Evolutionary conservation across 352 stramenopile species (phyloP).

Genomic region (Phytophthora fragariaefolia): DNA sequence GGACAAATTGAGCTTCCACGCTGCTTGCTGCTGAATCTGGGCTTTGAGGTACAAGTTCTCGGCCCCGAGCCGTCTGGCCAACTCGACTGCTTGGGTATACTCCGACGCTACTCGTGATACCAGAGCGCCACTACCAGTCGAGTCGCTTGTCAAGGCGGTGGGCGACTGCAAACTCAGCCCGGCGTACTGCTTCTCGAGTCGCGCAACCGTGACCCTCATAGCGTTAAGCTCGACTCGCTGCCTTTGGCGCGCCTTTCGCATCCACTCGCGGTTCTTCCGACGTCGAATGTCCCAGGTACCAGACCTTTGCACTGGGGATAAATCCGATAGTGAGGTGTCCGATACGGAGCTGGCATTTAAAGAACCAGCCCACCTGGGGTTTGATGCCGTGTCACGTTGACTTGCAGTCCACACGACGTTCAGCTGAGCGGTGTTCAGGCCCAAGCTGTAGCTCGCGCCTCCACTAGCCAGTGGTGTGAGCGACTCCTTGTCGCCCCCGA

Average conservation of each 20-base stretch:
- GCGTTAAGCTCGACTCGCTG: constrained; percentile 39
- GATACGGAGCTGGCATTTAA: too few species aligned
- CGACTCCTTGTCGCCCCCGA: too few species aligned
- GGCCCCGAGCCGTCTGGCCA: constrained; percentile 37
- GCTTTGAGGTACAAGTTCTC: constrained; percentile 53
- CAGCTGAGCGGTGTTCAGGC: too few species aligned
- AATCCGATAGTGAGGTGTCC: too few species aligned
- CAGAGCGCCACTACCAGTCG: neutral
- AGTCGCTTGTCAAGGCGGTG: neutral
- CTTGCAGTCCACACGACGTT: too few species aligned
- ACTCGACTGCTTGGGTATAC: constrained; percentile 36
- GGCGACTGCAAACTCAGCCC: constrained; percentile 35
- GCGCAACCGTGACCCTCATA: constrained; percentile 42
- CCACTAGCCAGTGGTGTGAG: too few species aligned
- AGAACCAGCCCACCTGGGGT: too few species aligned
- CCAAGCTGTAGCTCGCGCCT: too few species aligned
- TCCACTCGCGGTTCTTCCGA: constrained; percentile 53
- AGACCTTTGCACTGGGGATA: too few species aligned
- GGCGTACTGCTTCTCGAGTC: constrained; percentile 49
- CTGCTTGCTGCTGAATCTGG: constrained; percentile 43
- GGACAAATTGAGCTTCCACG: constrained; percentile 41
- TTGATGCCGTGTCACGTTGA: too few species aligned
- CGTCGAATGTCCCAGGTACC: too few species aligned
- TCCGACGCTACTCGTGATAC: neutral
- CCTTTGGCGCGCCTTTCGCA: constrained; percentile 46